Evolutionary conservation across 2,329 filamentous ascomycete species (phyloP).

Genomic region (Rutstroemia sydowiana): DNA sequence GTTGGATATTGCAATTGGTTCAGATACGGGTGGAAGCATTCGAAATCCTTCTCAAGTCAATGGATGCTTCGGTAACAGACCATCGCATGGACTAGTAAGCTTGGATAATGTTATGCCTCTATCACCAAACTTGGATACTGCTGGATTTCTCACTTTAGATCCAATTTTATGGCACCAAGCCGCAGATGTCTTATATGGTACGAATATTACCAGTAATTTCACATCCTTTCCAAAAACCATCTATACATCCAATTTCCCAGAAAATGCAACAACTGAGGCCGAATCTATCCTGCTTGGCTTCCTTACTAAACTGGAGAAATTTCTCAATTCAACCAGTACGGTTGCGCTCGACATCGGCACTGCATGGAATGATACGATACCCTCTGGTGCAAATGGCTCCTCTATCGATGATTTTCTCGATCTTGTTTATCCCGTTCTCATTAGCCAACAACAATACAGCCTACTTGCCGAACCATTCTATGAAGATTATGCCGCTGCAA

Average conservation of each 20-base stretch:
- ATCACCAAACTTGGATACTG: conserved; percentile 39
- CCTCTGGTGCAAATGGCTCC: conserved; percentile 26
- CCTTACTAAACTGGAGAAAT: conserved; percentile 35
- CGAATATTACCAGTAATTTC: conserved; percentile 37
- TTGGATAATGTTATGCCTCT: conserved; percentile 43
- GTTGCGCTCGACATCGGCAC: conserved; percentile 17
- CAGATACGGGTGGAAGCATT: conserved; percentile 42
- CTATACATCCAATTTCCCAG: conserved; percentile 37
- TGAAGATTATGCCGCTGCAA: conserved; percentile 38
- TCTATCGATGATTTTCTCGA: conserved; percentile 34
- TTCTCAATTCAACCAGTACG: conserved; percentile 34
- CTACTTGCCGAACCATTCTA: conserved; percentile 42
- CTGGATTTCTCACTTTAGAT: conserved; percentile 39
- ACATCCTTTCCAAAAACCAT: conserved; percentile 36
- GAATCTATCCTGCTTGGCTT: conserved; percentile 37
- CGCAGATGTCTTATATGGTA: conserved; percentile 38
- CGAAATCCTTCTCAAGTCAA: conserved; percentile 41
- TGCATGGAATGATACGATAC: conserved; percentile 18
- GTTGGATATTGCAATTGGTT: conserved; percentile 43
- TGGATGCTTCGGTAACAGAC: conserved; percentile 43
- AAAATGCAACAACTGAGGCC: conserved; percentile 29
- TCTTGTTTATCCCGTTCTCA: conserved; percentile 39
- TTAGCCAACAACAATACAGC: conserved; percentile 39
- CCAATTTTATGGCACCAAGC: conserved; percentile 37
- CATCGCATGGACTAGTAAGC: conserved; percentile 36